These are phyloP conservation scores for Zasmidium citrigriseum DNA, from an alignment of 2,329 filamentous ascomycete species.

Conservation along the genomic window DNA sequence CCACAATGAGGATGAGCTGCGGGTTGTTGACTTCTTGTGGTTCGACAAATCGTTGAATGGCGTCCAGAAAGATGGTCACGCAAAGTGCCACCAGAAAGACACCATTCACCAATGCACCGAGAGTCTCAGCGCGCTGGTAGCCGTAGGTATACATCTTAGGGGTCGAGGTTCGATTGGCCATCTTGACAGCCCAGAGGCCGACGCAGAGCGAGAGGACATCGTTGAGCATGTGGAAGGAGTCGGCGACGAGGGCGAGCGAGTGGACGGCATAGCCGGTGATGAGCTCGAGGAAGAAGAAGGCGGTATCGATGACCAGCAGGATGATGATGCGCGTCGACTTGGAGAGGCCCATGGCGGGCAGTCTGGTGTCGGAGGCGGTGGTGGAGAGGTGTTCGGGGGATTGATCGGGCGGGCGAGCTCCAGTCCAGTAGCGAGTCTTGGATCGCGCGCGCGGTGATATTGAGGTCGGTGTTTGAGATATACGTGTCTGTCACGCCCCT, in stretches of 20 bases:
- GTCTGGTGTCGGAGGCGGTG: background rate
- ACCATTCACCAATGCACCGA: constrained; percentile 94
- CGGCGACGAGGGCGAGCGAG: constrained; percentile 89
- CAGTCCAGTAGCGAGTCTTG: too few species aligned
- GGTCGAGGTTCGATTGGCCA: constrained; percentile 72
- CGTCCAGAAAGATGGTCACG: constrained; percentile 94
- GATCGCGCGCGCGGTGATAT: too few species aligned
- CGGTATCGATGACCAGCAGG: constrained; percentile 84
- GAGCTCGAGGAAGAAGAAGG: constrained; percentile 89
- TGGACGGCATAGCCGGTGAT: constrained; percentile 82
- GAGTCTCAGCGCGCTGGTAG: constrained; percentile 95
- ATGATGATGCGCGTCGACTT: constrained; percentile 91
- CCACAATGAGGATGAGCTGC: constrained; percentile 84
- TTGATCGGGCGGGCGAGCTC: background rate
- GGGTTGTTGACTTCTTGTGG: constrained; percentile 85
- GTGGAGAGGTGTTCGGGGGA: background rate
- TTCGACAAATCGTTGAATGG: constrained; percentile 86
- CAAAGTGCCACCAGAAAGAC: constrained; percentile 97
- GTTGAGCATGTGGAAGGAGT: constrained; percentile 99
- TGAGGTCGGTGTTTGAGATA: too few species aligned
- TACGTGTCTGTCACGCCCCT: background rate
- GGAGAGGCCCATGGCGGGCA: constrained; percentile 72
- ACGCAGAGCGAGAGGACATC: constrained; percentile 94
- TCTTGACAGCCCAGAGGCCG: constrained; percentile 91
- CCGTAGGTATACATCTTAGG: constrained; percentile 90